Base-by-base conservation (phyloP, 2,329 filamentous ascomycete genomes). In the Scytalidium sp. region DNA sequence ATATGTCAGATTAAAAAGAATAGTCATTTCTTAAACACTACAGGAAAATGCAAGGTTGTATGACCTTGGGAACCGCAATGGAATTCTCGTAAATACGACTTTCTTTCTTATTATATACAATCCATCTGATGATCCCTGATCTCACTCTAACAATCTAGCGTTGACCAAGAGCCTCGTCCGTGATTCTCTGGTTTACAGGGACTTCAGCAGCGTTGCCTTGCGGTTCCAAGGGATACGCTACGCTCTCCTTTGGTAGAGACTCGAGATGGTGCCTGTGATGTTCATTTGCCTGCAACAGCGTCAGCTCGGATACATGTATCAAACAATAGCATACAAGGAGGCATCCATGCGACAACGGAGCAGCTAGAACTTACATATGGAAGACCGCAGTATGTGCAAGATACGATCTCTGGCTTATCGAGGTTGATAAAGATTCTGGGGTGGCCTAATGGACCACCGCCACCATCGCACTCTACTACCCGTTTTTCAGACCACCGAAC, bases 341-440 rank as follows among this genome's bases (percentile, higher is more conserved):
- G 8, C 23, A 25, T 45, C 21, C 17, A 22, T 13, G n/a, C 5
- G 11, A 19, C 5, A 19, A 22, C 11, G 13, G 25, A 36, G 17
- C 32, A 10, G 17, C 13, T 19, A 27, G 32, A 47, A 72, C 92
- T 67, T 80, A 97, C 94, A 68, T 85, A 99, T 61, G 94, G 94
- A 59, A 94, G 69, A 47, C 94, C 94, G 68, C 94, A 99, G 76
- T 99, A 99, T 65, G 81, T 86, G 78, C 94, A 99, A 67, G 78
- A 77, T 71, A 83, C 83, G 63, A 99, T 96, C 76, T 97, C 85
- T 41, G 94, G 89, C 79, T 97, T 97, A 74, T 99, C 94, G 59
- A 88, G 86, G 74, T 99, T 99, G 81, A 99, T 99, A 70, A 91
- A 99, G 73, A 99, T 87, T 65, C 83, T 83, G 45, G 94, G 94